Base-by-base conservation (phyloP, 257 asterid species). In the Solanum etuberosum region DNA sequence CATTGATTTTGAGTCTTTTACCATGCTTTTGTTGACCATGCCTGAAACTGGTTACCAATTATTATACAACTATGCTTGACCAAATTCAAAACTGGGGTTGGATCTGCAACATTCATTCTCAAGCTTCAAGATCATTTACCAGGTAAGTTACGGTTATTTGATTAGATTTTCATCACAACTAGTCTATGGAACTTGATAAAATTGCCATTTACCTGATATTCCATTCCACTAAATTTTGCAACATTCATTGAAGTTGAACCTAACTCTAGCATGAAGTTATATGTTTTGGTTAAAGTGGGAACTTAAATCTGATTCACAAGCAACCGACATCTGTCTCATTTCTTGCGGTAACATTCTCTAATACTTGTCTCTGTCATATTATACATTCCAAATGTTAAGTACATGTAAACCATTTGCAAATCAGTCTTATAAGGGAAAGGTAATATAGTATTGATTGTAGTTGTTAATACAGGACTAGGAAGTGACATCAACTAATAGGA, bases 41-140 rank as follows among this genome's bases (percentile, higher is more conserved):
- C 98, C 99, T 84, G 99, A 96, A 92, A 91, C 93, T 87, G 98
- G 98, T 61, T 91, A 92, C 89, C 99, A 95, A 91, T 93, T 96
- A 83, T 91, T 96, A 38, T 10, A 38, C 10, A 38, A 38, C 42
- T 38, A 38, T 38, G 9, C 42, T 38, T 38, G 11, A 38, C 42
- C 42, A 7, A 8, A 38, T 38, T 38, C 42, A 38, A 38, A 38
- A 38, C 9, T 38, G 42, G 42, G 11, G 42, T 89, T 96, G 98
- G 99, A 92, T 93, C 90, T 95, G 98, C 93, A 92, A 92, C n/a
- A n/a, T n/a, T n/a, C n/a, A n/a, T n/a, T n/a, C n/a, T n/a, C n/a
- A n/a, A n/a, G n/a, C n/a, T n/a, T 83, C 95, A 87, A 88, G 87
- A 88, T 93, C 98, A 89, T 96, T 96, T 85, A 82, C 93, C 86